Conservation (phyloP, 78 protist species). For the Dictyostelium purpureum region DNA sequence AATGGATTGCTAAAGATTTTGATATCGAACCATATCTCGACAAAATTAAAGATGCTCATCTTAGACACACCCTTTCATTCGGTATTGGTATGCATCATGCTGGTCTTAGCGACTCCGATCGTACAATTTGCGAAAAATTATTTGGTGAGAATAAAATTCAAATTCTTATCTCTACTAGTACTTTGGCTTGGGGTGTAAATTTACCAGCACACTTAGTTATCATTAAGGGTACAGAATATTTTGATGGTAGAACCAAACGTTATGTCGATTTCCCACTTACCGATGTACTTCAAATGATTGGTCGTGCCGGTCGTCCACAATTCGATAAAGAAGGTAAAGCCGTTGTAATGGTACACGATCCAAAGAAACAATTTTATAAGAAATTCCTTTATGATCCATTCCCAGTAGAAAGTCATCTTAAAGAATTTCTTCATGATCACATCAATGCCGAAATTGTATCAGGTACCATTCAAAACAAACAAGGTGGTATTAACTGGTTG, state of each 20-base stretch:
- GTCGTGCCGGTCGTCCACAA: constrained; percentile 99
- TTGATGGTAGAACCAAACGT: constrained; percentile 68
- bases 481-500: constrained; percentile 94
- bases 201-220: constrained; percentile 99
- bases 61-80: constrained; percentile 90
- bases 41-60: constrained; percentile 79
- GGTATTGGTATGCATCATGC: constrained; percentile 99
- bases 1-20: constrained; percentile 18
- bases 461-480: constrained; percentile 82
- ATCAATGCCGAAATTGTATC: constrained; percentile 72
- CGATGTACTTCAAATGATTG: constrained; percentile 99
- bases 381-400: constrained; percentile 98
- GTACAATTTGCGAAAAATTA: constrained; percentile 85
- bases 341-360: constrained; percentile 92
- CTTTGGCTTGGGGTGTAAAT: constrained; percentile 99
- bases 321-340: constrained; percentile 94
- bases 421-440: constrained; percentile 93
- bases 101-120: constrained; percentile 94
- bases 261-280: constrained; percentile 97
- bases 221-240: constrained; percentile 97
- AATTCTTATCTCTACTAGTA: constrained; percentile 97
- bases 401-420: constrained; percentile 98
- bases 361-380: constrained; percentile 96
- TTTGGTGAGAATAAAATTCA: constrained; percentile 94
- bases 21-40: constrained; percentile 63